Percentiles rank a stretch among this genome's conserved stretches.
These are phyloP conservation scores for Staphylotrichum longicolle DNA, from an alignment of 495 filamentous ascomycete genomes.

Conservation along the genomic window DNA sequence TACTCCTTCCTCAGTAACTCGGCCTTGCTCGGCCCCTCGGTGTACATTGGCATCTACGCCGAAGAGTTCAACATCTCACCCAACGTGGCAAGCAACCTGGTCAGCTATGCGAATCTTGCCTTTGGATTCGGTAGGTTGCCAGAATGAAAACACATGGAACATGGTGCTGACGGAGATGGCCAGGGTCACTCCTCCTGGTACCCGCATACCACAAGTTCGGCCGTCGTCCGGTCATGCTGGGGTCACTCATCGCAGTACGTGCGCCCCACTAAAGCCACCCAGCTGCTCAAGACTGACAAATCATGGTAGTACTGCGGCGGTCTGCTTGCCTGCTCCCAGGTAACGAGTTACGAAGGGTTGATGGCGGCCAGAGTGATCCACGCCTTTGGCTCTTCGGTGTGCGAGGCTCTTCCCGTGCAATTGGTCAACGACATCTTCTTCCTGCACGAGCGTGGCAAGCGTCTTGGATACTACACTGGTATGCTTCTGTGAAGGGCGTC, in stretches of 20 bases:
- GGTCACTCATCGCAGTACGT: constrained; percentile 50
- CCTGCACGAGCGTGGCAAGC: constrained; percentile 58
- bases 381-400: constrained; percentile 57
- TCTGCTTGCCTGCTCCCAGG: constrained; percentile 55
- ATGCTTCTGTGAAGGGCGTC: neutral
- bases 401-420: constrained; percentile 62
- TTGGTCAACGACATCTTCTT: constrained; percentile 68
- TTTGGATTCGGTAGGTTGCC: constrained; percentile 55
- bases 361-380: constrained; percentile 58
- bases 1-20: constrained; percentile 64
- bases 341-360: constrained; percentile 49
- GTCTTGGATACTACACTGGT: constrained; percentile 60
- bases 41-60: constrained; percentile 59
- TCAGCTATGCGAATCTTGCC: constrained; percentile 62
- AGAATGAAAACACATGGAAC: too few species aligned
- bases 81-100: constrained; percentile 52
- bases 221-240: constrained; percentile 58
- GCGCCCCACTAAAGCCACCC: neutral
- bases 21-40: constrained; percentile 55
- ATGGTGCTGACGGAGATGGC: neutral
- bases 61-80: constrained; percentile 53
- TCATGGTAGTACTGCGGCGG: constrained; percentile 50
- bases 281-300: too few species aligned
- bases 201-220: constrained; percentile 61
- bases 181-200: constrained; percentile 57